Evolutionary conservation across 805 yeast genomes (phyloP), one percentile per base, ranked within the genome.

Genomic region (Yueomyces sinensis): DNA sequence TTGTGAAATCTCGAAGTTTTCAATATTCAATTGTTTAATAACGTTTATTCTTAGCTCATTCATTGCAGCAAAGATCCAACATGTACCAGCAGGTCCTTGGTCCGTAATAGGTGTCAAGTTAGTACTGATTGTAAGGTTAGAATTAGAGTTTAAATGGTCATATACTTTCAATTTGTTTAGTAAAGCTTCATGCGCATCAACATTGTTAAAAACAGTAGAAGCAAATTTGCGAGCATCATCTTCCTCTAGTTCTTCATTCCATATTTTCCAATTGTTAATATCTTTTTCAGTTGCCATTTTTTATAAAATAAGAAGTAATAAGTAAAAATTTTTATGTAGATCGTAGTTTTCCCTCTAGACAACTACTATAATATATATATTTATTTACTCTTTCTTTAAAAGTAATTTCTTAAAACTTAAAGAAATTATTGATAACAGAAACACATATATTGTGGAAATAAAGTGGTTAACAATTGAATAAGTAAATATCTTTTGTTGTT

Each of bases 21-120:
- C 72, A 46, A 83, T 56, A 48, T 76, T 73, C 55, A 76, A 70
- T 49, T 69, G 68, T 46, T 68, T 63, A 57, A 76, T 73, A 30
- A 81, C 70, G 35, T 66, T 67, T 34, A 77, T 53, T 46, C 94
- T 68, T 47, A 82, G 60, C 37, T 79, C 68, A 46, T 83, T 83
- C 35, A 82, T 72, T 1, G 89, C 70, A 9, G 94, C 94, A 56
- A 83, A 83, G 40, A 83, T 66, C 94, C 94, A 83, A 58, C 95
- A 83, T 47, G 94, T 63, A 22, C 94, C 95, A 17, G 83, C 72
- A 11, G 72, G 55, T 46, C 71, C 70, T 61, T 83, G 95, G 58
- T 78, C 76, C 35, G 80, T 76, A 14, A 79, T 67, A 19, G 87
- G 86, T 1, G 71, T 47, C 15, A 41, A 28, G 6, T 49, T 50